Evolutionary conservation across 306 rosid genomes (phyloP).

Genomic region (Herpetospermum pedunculosum): DNA sequence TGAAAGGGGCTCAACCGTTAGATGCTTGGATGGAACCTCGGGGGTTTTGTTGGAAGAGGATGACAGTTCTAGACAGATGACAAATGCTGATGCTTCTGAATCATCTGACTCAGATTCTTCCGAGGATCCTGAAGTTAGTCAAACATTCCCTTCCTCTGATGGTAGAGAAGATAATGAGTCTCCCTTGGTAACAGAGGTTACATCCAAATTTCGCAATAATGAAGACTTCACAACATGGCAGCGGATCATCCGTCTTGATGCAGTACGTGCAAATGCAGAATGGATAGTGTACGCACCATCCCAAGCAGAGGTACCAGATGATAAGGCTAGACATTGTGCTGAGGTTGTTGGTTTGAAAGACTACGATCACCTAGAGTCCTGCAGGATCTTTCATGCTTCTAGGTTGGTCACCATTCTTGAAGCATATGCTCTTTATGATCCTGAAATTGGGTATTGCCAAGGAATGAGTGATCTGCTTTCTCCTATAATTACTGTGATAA

Average conservation of each 20-base stretch:
- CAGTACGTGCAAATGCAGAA: slow-evolving; percentile 80
- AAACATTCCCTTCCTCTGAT: slow-evolving; percentile 45
- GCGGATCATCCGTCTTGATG: slow-evolving; percentile 94
- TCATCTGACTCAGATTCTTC: slow-evolving; percentile 88
- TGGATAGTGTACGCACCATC: slow-evolving; percentile 69
- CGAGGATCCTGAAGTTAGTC: slow-evolving; percentile 67
- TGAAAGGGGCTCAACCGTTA: slow-evolving; percentile 48
- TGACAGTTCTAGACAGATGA: slow-evolving; percentile 31
- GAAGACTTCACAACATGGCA: slow-evolving; percentile 96
- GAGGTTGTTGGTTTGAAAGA: slow-evolving; percentile 95
- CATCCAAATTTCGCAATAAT: slow-evolving; percentile 30
- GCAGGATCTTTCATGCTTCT: slow-evolving; percentile 82
- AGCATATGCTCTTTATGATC: slow-evolving; percentile 90
- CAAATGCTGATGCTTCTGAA: slow-evolving; percentile 56
- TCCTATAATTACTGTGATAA: slow-evolving; percentile 67
- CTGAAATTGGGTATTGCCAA: slow-evolving; percentile 99
- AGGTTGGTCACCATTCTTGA: slow-evolving; percentile 92
- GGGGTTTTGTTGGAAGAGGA: slow-evolving; percentile 57
- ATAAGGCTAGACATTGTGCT: slow-evolving; percentile 55
- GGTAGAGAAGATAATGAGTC: slow-evolving; percentile 48
- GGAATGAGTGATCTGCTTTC: slow-evolving; percentile 99
- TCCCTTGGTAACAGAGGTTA: slow-evolving; percentile 31
- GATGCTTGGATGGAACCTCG: slow-evolving; percentile 55
- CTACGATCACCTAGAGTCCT: slow-evolving; percentile 74
- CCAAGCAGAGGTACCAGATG: slow-evolving; percentile 53